Evolutionary conservation across 495 filamentous ascomycete species (phyloP).

Genomic region (Melanomma pulvis-pyrius): DNA sequence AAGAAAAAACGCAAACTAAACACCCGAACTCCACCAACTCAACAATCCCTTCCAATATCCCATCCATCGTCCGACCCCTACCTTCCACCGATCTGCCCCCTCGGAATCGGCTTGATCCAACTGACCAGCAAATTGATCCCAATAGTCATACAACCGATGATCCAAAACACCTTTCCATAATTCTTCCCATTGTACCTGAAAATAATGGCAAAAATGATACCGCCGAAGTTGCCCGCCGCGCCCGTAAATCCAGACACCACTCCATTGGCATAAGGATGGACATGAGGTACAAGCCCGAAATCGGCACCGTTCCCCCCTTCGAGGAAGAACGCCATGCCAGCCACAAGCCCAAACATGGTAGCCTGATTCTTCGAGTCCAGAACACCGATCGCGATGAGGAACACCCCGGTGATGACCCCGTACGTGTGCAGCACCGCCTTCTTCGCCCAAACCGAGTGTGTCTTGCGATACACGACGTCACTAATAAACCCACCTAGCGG

Average conservation of each 20-base stretch:
- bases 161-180: slow-evolving; percentile 45
- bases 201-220: slow-evolving; percentile 47
- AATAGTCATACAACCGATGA: slow-evolving; percentile 44
- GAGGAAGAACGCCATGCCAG: slow-evolving; percentile 44
- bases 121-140: slow-evolving; percentile 40
- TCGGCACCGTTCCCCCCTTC: slow-evolving; percentile 47
- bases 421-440: slow-evolving; percentile 45
- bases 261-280: slow-evolving; percentile 47
- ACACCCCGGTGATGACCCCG: slow-evolving; percentile 41
- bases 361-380: slow-evolving; percentile 34
- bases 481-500: slow-evolving; percentile 44
- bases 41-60: too few relatives aligned
- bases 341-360: slow-evolving; percentile 43
- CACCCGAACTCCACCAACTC: too few relatives aligned
- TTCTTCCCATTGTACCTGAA: slow-evolving; percentile 43
- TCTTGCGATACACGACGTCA: slow-evolving; percentile 41
- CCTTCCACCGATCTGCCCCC: slow-evolving; percentile 43
- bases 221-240: slow-evolving; percentile 47
- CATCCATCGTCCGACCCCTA: slow-evolving; percentile 1
- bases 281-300: slow-evolving; percentile 46
- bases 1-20: too few relatives aligned
- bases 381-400: slow-evolving; percentile 43
- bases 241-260: slow-evolving; percentile 46
- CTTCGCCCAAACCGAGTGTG: slow-evolving; percentile 44
- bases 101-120: slow-evolving; percentile 48